Evolutionary conservation across 495 filamentous ascomycete species (phyloP).

Genomic region (Lophiostoma macrostomum): DNA sequence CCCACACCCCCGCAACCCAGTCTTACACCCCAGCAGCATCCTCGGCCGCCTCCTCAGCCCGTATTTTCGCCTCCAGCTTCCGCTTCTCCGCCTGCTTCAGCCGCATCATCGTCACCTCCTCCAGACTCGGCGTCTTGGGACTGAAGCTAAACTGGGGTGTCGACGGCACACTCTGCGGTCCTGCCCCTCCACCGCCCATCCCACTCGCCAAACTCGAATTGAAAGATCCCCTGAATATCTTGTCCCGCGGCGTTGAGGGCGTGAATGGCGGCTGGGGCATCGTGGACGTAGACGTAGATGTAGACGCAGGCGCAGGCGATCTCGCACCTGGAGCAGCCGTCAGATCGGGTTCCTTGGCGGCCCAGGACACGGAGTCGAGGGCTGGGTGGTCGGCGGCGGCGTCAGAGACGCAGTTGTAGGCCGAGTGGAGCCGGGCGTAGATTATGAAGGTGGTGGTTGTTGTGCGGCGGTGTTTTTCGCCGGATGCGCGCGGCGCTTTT

Average conservation of each 20-base stretch:
- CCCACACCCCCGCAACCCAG: no score
- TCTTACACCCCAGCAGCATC: slow-evolving; percentile 15
- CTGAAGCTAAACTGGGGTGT: slow-evolving; percentile 28
- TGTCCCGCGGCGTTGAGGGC: no score
- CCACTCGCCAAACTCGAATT: slow-evolving; percentile 11
- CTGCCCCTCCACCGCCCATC: no score
- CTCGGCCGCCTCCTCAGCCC: slow-evolving; percentile 46
- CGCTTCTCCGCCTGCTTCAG: slow-evolving; percentile 60
- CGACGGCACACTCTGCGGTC: slow-evolving; percentile 1
- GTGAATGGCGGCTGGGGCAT: no score
- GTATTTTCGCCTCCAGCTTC: slow-evolving; percentile 55
- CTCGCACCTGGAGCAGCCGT: slow-evolving; percentile 26
- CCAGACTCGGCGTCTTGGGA: slow-evolving; percentile 50
- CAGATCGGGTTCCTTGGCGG: slow-evolving; percentile 46
- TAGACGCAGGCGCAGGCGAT: slow-evolving; percentile 32
- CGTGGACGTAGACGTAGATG: slow-evolving; percentile 22
- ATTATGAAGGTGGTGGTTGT: slow-evolving; percentile 55
- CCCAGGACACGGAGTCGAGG: slow-evolving; percentile 58
- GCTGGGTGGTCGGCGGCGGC: slow-evolving; percentile 46
- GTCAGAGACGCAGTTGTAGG: slow-evolving; percentile 59
- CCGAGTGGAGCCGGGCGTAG: slow-evolving; percentile 57
- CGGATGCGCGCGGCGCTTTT: slow-evolving; percentile 49
- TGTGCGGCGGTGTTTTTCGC: slow-evolving; percentile 53
- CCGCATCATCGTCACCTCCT: slow-evolving; percentile 60
- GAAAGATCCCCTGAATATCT: slow-evolving; percentile 26